Evolutionary conservation across 352 stramenopile species (phyloP).

Genomic region (Phytophthora vignae): DNA sequence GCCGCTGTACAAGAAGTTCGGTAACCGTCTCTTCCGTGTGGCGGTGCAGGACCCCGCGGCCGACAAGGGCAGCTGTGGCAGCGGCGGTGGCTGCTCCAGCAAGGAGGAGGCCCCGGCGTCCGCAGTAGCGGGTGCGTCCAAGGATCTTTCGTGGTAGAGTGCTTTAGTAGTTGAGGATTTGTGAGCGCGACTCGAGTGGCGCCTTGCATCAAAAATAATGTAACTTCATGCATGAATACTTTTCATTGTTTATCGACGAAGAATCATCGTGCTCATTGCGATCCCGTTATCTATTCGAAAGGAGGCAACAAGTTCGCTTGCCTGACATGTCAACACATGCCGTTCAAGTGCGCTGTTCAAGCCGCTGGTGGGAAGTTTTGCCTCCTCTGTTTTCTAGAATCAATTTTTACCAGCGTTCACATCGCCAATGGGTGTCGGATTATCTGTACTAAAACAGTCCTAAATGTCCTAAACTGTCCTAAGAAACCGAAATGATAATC

Average conservation of each 20-base stretch:
- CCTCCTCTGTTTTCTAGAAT: too few species aligned
- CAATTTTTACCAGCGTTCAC: too few species aligned
- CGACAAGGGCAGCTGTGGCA: conserved; percentile 48
- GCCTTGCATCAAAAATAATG: conserved; percentile 15
- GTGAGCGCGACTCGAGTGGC: conserved; percentile 1
- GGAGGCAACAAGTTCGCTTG: too few species aligned
- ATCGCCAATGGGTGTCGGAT: too few species aligned
- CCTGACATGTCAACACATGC: too few species aligned
- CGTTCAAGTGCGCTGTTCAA: too few species aligned
- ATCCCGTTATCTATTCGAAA: too few species aligned
- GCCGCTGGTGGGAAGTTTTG: too few species aligned
- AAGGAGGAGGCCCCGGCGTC: conserved; percentile 49
- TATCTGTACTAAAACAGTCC: too few species aligned
- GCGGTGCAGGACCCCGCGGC: conserved; percentile 71
- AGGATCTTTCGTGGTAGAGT: conserved; percentile 72
- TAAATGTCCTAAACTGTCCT: too few species aligned
- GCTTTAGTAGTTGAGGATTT: conserved; percentile 10
- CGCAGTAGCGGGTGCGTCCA: conserved; percentile 45
- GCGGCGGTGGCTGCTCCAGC: conserved; percentile 37
- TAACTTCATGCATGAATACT: conserved; percentile 22
- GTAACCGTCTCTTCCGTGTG: conserved; percentile 86
- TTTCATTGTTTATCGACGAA: not conserved
- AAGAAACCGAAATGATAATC: too few species aligned
- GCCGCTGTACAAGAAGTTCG: conserved; percentile 89
- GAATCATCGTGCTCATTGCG: too few species aligned